Conservation (phyloP, 1,284 basidiomycete genomes). For the Earliella scabrosa region DNA sequence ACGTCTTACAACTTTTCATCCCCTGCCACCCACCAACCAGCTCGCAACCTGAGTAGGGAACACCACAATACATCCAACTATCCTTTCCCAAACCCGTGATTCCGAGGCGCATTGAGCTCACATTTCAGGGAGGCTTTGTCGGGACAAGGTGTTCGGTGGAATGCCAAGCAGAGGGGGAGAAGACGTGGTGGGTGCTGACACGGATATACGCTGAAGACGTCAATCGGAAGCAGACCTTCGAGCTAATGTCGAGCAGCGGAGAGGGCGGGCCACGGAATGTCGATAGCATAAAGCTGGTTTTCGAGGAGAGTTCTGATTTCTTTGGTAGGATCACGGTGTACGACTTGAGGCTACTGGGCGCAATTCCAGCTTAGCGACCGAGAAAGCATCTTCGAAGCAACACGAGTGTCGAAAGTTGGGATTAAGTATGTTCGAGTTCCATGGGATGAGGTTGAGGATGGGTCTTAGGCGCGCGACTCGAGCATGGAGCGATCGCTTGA, state of each 20-base stretch:
- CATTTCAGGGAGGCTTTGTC: conserved; percentile 85
- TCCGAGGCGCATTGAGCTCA: conserved; percentile 61
- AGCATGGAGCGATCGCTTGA: too few species aligned
- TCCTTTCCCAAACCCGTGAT: conserved; percentile 55
- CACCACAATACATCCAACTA: conserved; percentile 75
- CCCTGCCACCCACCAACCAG: conserved; percentile 2
- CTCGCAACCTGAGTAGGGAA: conserved; percentile 52
- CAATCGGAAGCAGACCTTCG: conserved; percentile 71
- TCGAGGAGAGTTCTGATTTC: conserved; percentile 79
- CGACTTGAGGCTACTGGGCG: conserved; percentile 51
- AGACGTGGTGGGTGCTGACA: conserved; percentile 51
- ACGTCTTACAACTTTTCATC: conserved; percentile 2
- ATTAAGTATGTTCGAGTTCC: too few species aligned
- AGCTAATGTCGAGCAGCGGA: conserved; percentile 38
- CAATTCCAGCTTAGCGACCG: background rate
- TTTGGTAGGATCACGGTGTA: conserved; percentile 79
- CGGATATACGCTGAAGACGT: conserved; percentile 77
- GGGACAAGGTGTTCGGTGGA: conserved; percentile 65
- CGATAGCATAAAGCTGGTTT: conserved; percentile 62
- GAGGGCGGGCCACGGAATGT: conserved; percentile 44
- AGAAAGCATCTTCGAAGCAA: too few species aligned
- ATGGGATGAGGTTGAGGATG: too few species aligned
- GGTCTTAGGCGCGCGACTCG: too few species aligned
- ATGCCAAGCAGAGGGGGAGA: conserved; percentile 32
- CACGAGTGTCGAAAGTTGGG: too few species aligned